Conservation (phyloP, 352 stramenopile genomes). For the Chrysophaeum taylorii region DNA sequence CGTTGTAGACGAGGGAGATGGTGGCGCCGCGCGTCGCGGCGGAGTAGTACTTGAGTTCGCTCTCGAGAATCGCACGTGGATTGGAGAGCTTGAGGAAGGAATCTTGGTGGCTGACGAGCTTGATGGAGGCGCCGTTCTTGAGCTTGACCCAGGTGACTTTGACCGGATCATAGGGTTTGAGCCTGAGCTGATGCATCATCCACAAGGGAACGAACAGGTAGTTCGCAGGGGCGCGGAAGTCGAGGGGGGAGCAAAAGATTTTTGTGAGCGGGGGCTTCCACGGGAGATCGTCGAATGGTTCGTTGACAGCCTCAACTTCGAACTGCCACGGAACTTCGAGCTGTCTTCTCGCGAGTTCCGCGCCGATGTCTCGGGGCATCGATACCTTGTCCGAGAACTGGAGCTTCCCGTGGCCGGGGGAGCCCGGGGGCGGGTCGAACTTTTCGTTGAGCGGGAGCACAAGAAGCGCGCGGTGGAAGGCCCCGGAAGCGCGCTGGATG, state of each 20-base stretch:
- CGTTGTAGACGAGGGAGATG: constrained; percentile 8
- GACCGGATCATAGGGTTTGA: not conserved
- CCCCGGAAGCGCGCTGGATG: not conserved
- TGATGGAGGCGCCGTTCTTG: constrained; percentile 3
- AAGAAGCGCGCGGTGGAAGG: not conserved
- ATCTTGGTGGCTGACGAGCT: constrained; percentile 8
- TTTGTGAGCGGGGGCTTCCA: too few relatives aligned
- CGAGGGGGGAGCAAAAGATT: constrained; percentile 5
- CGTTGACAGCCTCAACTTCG: not conserved
- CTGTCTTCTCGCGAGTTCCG: not conserved
- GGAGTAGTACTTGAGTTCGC: constrained; percentile 14
- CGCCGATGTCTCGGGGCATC: not conserved
- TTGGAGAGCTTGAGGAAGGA: constrained; percentile 14
- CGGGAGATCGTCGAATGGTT: not conserved
- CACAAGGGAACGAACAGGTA: constrained; percentile 2
- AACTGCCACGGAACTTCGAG: constrained; percentile 11
- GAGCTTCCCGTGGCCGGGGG: not conserved
- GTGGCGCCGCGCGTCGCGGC: not conserved
- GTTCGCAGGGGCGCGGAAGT: constrained; percentile 15
- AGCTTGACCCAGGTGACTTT: not conserved
- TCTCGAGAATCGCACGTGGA: constrained; percentile 5
- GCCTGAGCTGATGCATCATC: not conserved
- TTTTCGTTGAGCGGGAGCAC: not conserved
- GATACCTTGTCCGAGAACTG: constrained; percentile 5
- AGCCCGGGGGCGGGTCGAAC: constrained; percentile 1